Evolutionary conservation across 139 green algal genomes (phyloP).

Genomic region (Penium margaritaceum): DNA sequence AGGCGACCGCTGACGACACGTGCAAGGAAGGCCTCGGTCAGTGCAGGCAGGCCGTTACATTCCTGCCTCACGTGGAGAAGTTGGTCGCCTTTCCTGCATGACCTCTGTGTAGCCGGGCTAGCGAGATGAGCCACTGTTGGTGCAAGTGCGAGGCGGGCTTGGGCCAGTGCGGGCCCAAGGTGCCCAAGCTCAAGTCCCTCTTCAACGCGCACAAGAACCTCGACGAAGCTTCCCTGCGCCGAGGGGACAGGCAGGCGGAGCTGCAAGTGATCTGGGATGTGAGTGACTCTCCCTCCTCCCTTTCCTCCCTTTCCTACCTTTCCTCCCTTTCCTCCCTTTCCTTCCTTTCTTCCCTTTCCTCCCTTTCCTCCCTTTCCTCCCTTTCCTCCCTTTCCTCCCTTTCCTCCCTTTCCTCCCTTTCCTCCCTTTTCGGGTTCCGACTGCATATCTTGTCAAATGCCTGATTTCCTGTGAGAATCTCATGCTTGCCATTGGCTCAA

Average conservation of each 20-base stretch:
- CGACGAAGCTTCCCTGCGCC: background rate
- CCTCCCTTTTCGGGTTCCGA: too few species aligned
- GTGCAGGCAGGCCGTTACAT: too few species aligned
- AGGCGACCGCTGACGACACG: too few species aligned
- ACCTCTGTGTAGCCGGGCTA: too few species aligned
- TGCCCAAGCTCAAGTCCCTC: constrained; percentile 26
- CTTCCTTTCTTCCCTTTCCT: background rate
- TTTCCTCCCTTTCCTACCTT: background rate
- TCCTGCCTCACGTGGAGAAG: too few species aligned
- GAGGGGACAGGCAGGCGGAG: constrained; percentile 6
- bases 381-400: background rate
- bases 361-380: background rate
- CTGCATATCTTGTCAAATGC: too few species aligned
- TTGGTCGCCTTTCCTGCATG: too few species aligned
- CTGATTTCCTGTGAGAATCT: too few species aligned
- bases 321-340: background rate
- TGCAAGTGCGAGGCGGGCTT: constrained; percentile 30
- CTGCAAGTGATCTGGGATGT: constrained; percentile 22
- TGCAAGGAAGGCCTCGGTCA: too few species aligned
- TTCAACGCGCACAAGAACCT: constrained; percentile 21
- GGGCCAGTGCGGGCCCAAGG: constrained; percentile 31
- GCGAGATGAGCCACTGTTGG: constrained; percentile 21
- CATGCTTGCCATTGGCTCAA: too few species aligned
- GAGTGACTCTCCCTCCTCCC: background rate
- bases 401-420: background rate